These are phyloP conservation scores for Jaltomata sinuosa DNA, from an alignment of 257 asterid species.

Conservation along the genomic window DNA sequence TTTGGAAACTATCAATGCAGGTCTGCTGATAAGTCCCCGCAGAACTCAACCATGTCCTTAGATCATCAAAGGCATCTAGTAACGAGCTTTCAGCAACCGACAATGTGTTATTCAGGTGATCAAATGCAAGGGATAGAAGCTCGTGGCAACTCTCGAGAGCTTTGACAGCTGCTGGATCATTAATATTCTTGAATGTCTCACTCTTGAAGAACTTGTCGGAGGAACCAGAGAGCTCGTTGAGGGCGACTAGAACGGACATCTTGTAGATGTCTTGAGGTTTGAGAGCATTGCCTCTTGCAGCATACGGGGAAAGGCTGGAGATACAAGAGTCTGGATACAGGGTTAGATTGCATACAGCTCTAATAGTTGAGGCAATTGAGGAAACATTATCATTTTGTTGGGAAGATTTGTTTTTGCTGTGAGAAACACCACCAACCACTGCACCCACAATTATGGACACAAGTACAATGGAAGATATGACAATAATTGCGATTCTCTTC, in stretches of 20 bases:
- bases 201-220: slow-evolving; percentile 18
- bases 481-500: slow-evolving; percentile 40
- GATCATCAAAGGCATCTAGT: slow-evolving; percentile 28
- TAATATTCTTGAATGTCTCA: slow-evolving; percentile 16
- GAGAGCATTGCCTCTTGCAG: slow-evolving; percentile 17
- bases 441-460: slow-evolving; percentile 42
- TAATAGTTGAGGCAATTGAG: slow-evolving; percentile 19
- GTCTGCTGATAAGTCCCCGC: slow-evolving; percentile 69
- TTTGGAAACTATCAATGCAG: slow-evolving; percentile 48
- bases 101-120: slow-evolving; percentile 48
- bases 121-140: slow-evolving; percentile 40
- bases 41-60: slow-evolving; percentile 74
- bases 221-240: slow-evolving; percentile 37
- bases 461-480: slow-evolving; percentile 40
- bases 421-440: slow-evolving; percentile 44
- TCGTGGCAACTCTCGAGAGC: slow-evolving; percentile 45
- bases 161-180: slow-evolving; percentile 19
- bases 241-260: slow-evolving; percentile 40
- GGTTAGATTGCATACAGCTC: slow-evolving; percentile 31
- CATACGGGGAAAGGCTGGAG: slow-evolving; percentile 33
- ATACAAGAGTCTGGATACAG: slow-evolving; percentile 49
- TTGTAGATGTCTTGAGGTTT: slow-evolving; percentile 35
- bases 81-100: slow-evolving; percentile 16
- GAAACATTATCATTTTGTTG: neutral
- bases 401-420: slow-evolving; percentile 13